Evolutionary conservation across 1,284 basidiomycete genomes (phyloP).

Genomic region (Tylopilus orsonianus): DNA sequence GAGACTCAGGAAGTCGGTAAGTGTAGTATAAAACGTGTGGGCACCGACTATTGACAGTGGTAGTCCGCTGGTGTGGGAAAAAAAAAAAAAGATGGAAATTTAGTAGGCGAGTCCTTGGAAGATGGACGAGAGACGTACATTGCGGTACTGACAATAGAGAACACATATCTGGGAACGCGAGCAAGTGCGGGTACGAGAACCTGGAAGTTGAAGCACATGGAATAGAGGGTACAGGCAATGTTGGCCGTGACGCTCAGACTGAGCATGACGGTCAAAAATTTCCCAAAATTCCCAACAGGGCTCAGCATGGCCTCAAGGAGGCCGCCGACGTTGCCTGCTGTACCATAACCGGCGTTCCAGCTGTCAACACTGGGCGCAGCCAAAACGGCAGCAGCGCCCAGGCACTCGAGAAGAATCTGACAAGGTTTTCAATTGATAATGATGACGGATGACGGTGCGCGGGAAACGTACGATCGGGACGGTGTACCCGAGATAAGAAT

Average conservation of each 20-base stretch:
- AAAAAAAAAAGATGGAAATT: constrained; percentile 5
- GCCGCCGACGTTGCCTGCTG: constrained; percentile 64
- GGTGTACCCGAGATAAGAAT: constrained; percentile 74
- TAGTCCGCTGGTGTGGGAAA: constrained; percentile 34
- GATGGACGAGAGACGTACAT: constrained; percentile 51
- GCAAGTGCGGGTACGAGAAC: constrained; percentile 69
- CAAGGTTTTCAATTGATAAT: neutral
- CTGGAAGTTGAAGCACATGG: constrained; percentile 80
- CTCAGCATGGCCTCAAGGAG: constrained; percentile 75
- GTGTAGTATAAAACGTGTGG: constrained; percentile 62
- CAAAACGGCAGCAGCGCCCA: constrained; percentile 73
- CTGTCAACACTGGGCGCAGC: constrained; percentile 58
- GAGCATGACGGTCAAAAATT: constrained; percentile 84
- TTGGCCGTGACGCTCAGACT: constrained; percentile 83
- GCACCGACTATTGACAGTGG: constrained; percentile 69
- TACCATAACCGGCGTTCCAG: constrained; percentile 66
- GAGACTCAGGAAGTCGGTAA: constrained; percentile 70
- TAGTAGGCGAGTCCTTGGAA: constrained; percentile 2
- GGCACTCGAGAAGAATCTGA: constrained; percentile 62
- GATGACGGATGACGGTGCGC: neutral
- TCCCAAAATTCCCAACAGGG: constrained; percentile 74
- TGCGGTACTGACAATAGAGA: constrained; percentile 79
- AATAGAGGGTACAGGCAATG: constrained; percentile 84
- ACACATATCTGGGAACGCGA: constrained; percentile 80
- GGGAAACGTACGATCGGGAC: constrained; percentile 58